Evolutionary conservation across 2,329 filamentous ascomycete genomes (phyloP), one percentile per base, ranked within the genome.

Genomic region (Beauveria australis): DNA sequence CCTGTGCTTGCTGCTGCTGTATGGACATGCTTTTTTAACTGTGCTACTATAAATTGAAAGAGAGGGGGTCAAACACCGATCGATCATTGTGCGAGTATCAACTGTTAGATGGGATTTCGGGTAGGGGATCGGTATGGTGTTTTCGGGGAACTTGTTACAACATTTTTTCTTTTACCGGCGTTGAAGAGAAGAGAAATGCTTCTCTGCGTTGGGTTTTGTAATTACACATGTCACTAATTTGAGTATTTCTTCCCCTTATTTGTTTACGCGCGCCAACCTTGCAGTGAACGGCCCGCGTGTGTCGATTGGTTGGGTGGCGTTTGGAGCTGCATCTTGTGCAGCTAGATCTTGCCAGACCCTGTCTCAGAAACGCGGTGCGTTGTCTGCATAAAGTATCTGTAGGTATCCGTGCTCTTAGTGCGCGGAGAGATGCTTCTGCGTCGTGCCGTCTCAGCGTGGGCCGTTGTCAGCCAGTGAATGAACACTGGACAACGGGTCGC

Each of bases 1-100:
- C 75, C 64, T 67, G 82, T 62, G 82, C 82, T 1, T 84, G 81
- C 69, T 85, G 82, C 69, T 85, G 82, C 72, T 85, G 82, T 67
- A 68, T 85, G 67, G 82, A 85, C 64, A 73, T 75, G 49, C 68
- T 84, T n/a, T 83, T 83, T 67, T 85, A 79, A 61, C 37, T 9
- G 22, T 60, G 14, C n/a, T 40, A 28, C 26, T 12, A 58, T 49
- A 19, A n/a, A 26, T 16, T 24, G 5, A 9, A 16, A 14, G 28
- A 49, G 43, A 33, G 33, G 12, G 5, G 8, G 5, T 47, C 5
- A 19, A 9, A 33, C 22, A 9, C 44, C 3, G 30, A 28, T 30
- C 19, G 33, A 16, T 19, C 14, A 26, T 40, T 18, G 54, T 46
- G 54, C 54, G 41, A 22, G 54, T 49, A 49, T 58, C 44, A 41